Base-by-base conservation (phyloP, 768 basidiomycete species). In the Gymnopilus dilepis region DNA sequence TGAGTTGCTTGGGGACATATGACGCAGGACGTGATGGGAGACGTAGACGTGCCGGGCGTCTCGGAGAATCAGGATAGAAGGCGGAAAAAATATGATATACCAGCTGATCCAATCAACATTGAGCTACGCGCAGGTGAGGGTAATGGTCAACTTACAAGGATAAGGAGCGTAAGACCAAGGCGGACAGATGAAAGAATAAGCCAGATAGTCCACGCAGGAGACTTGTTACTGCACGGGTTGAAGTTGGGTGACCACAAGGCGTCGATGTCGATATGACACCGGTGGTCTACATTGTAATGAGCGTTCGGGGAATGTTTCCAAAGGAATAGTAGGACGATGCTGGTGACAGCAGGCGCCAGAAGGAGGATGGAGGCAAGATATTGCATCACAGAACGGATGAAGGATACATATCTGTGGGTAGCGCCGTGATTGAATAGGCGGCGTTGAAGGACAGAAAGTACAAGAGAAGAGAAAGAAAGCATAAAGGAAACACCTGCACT, bases 151-250 rank as follows among this genome's bases (percentile, higher is more conserved):
- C 89, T 72, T 67, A 92, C 90, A 56, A 85, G 71, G 51, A 87
- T 65, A 26, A 74, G 61, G 40, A 77, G 60, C 1, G 90, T 91
- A 22, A 90, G 50, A 9, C 80, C 67, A 31, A 90, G 71, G 40
- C 91, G 85, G 51, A 85, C 57, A 48, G 82, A 65, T 0, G 86
- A 78, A 8, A 86, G 77, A 41, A 75, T 74, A 21, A 88, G 68
- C 90, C 89, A 92, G 7, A 76, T 72, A 1, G 77, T 74, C 80
- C 84, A 86, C 1, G 78, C 59, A 6, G 79, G 76, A 4, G 78
- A 73, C 37, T 66, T 48, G n/a, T 51, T 72, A 56, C 48, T 64
- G 45, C 70, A 79, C 56, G 60, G 59, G 55, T 60, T 67, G 48
- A 61, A 65, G 11, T 74, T 47, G 17, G 43, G 51, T 12, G 84